A percentile compares a stretch with the other conserved stretches of the same genome.
Conservation (phyloP, 441 rosid genomes). For the California macrophylla region DNA sequence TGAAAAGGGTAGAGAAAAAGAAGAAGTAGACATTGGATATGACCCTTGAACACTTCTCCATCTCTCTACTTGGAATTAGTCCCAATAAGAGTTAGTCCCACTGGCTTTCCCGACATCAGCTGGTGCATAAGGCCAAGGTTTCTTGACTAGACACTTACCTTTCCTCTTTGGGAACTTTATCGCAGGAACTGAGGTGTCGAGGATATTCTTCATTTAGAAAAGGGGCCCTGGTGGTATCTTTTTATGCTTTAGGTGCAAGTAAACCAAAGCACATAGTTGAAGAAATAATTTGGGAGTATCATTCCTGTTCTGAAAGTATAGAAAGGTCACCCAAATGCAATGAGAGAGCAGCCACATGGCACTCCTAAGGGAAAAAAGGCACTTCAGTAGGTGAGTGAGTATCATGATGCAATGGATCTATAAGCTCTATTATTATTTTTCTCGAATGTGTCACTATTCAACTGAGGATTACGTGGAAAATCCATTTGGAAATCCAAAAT, state of each 20-base stretch:
- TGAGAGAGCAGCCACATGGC: slow-evolving; percentile 6
- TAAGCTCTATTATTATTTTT: neutral
- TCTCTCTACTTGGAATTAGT: neutral
- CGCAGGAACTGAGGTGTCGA: neutral
- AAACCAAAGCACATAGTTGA: neutral
- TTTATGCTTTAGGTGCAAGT: neutral
- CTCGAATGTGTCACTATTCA: slow-evolving; percentile 3
- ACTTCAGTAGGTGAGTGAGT: slow-evolving; percentile 5
- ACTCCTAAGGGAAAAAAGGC: neutral
- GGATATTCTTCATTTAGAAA: slow-evolving; percentile 3
- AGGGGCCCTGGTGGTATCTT: slow-evolving; percentile 8
- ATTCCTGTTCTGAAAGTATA: neutral
- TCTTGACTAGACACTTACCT: slow-evolving; percentile 4
- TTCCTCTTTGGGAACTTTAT: slow-evolving; percentile 4
- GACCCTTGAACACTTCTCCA: slow-evolving; percentile 2
- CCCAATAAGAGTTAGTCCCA: slow-evolving; percentile 3
- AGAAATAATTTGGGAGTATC: neutral
- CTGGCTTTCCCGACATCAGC: slow-evolving; percentile 4
- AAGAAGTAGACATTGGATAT: neutral
- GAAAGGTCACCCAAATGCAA: neutral
- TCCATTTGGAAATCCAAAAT: slow-evolving; percentile 6
- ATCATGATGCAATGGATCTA: neutral
- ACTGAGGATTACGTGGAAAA: slow-evolving; percentile 3
- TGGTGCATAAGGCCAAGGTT: slow-evolving; percentile 1
- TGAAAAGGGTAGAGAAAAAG: slow-evolving; percentile 3